Percentiles rank a stretch among this genome's conserved stretches.
Conservation (phyloP, 176 grass and related monocot genomes). For the Hyparrhenia diplandra region DNA sequence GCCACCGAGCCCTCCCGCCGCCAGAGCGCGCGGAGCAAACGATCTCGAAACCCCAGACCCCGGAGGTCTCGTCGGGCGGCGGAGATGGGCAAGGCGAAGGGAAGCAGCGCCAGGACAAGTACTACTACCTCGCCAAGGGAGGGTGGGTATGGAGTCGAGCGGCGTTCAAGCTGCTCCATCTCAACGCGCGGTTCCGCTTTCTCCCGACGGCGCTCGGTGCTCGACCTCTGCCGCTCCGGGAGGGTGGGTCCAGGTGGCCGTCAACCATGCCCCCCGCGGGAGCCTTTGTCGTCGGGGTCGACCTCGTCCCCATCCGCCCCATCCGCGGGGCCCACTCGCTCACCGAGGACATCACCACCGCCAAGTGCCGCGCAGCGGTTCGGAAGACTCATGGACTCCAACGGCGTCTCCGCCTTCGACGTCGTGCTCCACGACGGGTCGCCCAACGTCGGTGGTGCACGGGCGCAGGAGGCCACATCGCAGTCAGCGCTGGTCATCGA, state of each 20-base stretch:
- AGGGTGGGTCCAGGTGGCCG: constrained; percentile 90
- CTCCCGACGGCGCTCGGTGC: constrained; percentile 71
- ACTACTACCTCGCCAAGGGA: constrained; percentile 87
- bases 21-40: constrained; percentile 13
- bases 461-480: constrained; percentile 85
- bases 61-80: constrained; percentile 24
- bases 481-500: constrained; percentile 81
- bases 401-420: constrained; percentile 61
- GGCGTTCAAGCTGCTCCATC: constrained; percentile 93
- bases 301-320: constrained; percentile 82
- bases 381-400: constrained; percentile 67
- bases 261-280: constrained; percentile 65
- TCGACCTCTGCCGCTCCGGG: constrained; percentile 92
- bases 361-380: constrained; percentile 70
- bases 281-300: constrained; percentile 72
- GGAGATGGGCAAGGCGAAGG: constrained; percentile 96
- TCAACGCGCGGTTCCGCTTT: constrained; percentile 77
- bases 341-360: constrained; percentile 87
- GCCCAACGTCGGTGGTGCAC: constrained; percentile 84
- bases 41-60: constrained; percentile 44
- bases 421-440: constrained; percentile 91
- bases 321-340: constrained; percentile 81
- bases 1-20: no score
- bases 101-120: constrained; percentile 85
- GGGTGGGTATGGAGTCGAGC: constrained; percentile 80